Conservation (phyloP, 2,329 filamentous ascomycete genomes). For the Pestalotiopsis sp. region DNA sequence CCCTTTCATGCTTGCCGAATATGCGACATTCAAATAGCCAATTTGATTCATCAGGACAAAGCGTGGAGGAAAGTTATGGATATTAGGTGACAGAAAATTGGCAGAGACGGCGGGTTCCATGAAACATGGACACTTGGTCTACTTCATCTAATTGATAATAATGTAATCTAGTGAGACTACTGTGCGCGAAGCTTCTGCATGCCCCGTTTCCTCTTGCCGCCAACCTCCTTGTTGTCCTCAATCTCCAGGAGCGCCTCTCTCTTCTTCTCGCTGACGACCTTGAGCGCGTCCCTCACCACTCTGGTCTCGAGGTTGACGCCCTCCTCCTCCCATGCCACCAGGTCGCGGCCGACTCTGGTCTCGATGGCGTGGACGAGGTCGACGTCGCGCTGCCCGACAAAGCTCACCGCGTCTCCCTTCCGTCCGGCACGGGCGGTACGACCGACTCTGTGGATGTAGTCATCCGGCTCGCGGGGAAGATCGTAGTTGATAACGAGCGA, state of each 20-base stretch:
- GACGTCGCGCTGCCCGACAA: conserved; percentile 93
- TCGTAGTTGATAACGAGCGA: conserved; percentile 93
- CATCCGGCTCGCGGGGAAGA: conserved; percentile 91
- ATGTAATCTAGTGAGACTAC: conserved; percentile 5
- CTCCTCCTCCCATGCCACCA: conserved; percentile 86
- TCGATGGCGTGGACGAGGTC: conserved; percentile 91
- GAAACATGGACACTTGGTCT: too few species aligned
- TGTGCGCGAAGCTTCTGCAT: conserved; percentile 57
- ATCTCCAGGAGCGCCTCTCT: conserved; percentile 88
- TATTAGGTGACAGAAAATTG: too few species aligned
- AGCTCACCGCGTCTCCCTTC: conserved; percentile 78
- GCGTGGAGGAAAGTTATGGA: too few species aligned
- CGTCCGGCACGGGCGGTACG: conserved; percentile 92
- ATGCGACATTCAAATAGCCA: too few species aligned
- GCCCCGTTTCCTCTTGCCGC: conserved; percentile 74
- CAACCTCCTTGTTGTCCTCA: conserved; percentile 88
- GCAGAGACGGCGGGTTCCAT: too few species aligned
- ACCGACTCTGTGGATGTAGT: conserved; percentile 96
- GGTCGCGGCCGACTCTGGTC: conserved; percentile 73
- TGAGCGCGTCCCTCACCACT: conserved; percentile 82
- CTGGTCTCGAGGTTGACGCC: conserved; percentile 92
- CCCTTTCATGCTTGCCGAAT: too few species aligned
- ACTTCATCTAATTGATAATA: not conserved
- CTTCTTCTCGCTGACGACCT: conserved; percentile 94
- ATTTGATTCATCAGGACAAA: too few species aligned